A percentile compares a stretch with the other conserved stretches of the same genome.
Conservation (phyloP, 768 basidiomycete species). For the Epithele typhae region DNA sequence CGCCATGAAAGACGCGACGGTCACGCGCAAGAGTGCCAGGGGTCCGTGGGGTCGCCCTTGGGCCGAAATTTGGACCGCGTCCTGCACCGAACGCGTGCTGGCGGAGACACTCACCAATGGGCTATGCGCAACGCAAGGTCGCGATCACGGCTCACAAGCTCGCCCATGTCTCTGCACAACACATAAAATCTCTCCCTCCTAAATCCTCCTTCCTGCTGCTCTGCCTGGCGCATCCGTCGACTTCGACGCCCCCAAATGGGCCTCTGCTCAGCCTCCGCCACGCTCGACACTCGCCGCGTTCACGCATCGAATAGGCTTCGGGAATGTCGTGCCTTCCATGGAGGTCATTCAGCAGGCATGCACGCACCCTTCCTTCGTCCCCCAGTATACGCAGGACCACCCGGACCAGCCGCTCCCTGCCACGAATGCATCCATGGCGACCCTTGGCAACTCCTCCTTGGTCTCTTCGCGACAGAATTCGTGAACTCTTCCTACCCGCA, state of each 20-base stretch:
- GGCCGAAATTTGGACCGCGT: slow-evolving; percentile 14
- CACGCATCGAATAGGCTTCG: slow-evolving; percentile 70
- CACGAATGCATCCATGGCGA: slow-evolving; percentile 72
- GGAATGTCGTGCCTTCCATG: slow-evolving; percentile 46
- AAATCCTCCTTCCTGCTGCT: slow-evolving; percentile 39
- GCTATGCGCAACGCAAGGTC: slow-evolving; percentile 55
- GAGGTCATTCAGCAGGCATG: slow-evolving; percentile 67
- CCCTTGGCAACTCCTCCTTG: slow-evolving; percentile 87
- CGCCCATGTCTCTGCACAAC: slow-evolving; percentile 51
- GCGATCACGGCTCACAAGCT: slow-evolving; percentile 43
- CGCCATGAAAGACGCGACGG: not conserved
- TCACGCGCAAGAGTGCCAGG: slow-evolving; percentile 6
- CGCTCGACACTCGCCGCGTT: slow-evolving; percentile 71
- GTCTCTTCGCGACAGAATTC: slow-evolving; percentile 85
- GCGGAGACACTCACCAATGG: slow-evolving; percentile 38
- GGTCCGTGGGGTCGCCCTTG: slow-evolving; percentile 11
- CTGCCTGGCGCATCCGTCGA: slow-evolving; percentile 18
- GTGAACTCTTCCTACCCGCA: slow-evolving; percentile 80
- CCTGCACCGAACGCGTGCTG: slow-evolving; percentile 14
- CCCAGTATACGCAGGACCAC: slow-evolving; percentile 51
- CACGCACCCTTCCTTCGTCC: slow-evolving; percentile 70
- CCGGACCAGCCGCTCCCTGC: slow-evolving; percentile 49
- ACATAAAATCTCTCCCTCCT: slow-evolving; percentile 58
- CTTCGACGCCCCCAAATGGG: slow-evolving; percentile 69
- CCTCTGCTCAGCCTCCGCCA: slow-evolving; percentile 65